Percentiles rank a stretch among this genome's conserved stretches.
Evolutionary conservation across 345 rosid species (phyloP).

Genomic region (Erucastrum elatum): DNA sequence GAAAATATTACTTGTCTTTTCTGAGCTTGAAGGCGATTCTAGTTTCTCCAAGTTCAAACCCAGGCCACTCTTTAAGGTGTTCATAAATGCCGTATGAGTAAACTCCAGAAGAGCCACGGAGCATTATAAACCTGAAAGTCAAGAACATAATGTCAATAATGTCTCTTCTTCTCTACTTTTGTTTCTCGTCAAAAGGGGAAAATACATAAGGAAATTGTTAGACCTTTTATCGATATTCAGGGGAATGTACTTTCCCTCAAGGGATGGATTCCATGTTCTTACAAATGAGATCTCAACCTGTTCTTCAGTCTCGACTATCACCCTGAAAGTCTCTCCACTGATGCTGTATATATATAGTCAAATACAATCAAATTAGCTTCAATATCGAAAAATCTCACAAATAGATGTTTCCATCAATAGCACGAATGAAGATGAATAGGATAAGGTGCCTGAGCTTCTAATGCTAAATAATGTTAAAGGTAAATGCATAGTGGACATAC

Average conservation of each 20-base stretch:
- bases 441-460: background rate
- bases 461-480: background rate
- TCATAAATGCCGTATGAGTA: conserved; percentile 86
- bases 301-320: conserved; percentile 61
- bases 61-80: conserved; percentile 88
- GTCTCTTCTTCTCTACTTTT: conserved; percentile 4
- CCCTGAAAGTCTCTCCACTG: conserved; percentile 55
- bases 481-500: conserved; percentile 50
- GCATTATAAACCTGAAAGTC: conserved; percentile 78
- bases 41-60: conserved; percentile 78
- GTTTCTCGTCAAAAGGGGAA: background rate
- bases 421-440: background rate
- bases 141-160: conserved; percentile 29
- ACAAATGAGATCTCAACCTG: conserved; percentile 71
- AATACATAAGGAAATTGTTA: conserved; percentile 18
- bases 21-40: conserved; percentile 91
- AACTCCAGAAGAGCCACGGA: conserved; percentile 85
- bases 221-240: conserved; percentile 77
- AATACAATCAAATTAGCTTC: background rate
- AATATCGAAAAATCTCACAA: background rate
- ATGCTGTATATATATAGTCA: conserved; percentile 49
- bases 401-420: background rate
- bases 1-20: conserved; percentile 71
- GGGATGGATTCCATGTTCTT: conserved; percentile 70
- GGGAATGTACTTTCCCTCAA: conserved; percentile 72